These are phyloP conservation scores for Teratosphaeriaceae sp. DNA, from an alignment of 2,329 filamentous ascomycete genomes.

Conservation along the genomic window DNA sequence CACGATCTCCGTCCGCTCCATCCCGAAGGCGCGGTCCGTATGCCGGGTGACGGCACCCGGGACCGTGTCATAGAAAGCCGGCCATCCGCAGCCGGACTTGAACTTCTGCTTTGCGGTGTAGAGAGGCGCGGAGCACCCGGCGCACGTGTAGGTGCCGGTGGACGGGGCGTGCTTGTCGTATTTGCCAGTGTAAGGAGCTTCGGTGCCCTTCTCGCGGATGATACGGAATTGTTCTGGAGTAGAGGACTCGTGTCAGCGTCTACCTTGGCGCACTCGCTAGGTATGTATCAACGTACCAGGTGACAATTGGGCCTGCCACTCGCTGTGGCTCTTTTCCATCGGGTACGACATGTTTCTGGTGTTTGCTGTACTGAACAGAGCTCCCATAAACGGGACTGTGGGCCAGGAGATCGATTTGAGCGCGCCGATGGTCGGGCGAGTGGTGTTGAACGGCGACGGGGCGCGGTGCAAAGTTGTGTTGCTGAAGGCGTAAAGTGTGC, in stretches of 20 bases:
- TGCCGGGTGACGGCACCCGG: constrained; percentile 83
- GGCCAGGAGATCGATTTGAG: constrained; percentile 54
- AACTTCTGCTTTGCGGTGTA: constrained; percentile 96
- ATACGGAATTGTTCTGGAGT: constrained; percentile 94
- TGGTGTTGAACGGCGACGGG: constrained; percentile 15
- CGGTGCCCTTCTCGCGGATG: constrained; percentile 87
- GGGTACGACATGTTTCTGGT: constrained; percentile 64
- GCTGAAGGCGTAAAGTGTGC: constrained; percentile 42
- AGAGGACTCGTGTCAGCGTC: no score
- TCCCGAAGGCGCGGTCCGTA: constrained; percentile 69
- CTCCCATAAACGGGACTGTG: constrained; percentile 68
- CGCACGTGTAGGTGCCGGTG: constrained; percentile 77
- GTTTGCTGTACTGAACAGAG: constrained; percentile 61
- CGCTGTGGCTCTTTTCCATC: constrained; percentile 70
- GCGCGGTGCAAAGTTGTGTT: constrained; percentile 35
- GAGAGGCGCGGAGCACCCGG: constrained; percentile 76
- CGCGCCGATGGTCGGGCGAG: constrained; percentile 27
- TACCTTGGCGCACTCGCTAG: constrained; percentile 22
- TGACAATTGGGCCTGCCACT: constrained; percentile 83
- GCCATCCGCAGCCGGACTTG: constrained; percentile 94
- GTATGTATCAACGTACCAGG: constrained; percentile 46
- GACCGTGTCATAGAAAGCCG: constrained; percentile 93
- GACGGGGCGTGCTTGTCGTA: constrained; percentile 81
- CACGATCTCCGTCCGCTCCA: constrained; percentile 85
- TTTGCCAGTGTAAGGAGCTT: constrained; percentile 69